Base-by-base conservation (phyloP, 495 filamentous ascomycete genomes). In the Hyaloscypha variabilis region DNA sequence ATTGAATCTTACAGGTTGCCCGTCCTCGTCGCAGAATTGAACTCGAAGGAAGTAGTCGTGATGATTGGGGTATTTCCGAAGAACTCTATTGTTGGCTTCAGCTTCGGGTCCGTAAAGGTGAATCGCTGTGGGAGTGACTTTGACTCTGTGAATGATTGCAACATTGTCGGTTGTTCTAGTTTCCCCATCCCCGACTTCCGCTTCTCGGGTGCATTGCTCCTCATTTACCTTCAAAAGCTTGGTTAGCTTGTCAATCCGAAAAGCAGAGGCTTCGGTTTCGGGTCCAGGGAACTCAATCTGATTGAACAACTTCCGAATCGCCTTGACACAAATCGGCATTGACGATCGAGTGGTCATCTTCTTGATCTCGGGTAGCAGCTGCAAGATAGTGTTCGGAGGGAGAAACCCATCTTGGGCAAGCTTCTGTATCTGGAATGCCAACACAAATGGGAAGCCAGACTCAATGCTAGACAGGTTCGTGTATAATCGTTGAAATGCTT, bases 1-100 rank as follows among this genome's bases (percentile, higher is more conserved):
- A 58, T 85, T 85, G 73, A 85, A 88, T 46, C 75, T 78, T 10
- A 96, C 68, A 14, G 82, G 81, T 28, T 87, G 79, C 2, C 88
- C 88, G 67, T 91, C 83, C 73, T 96, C 91, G 29, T 94, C 92
- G 59, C 79, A 78, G 65, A 95, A 93, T 24, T 82, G 75, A 0
- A 92, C 88, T 4, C 91, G 83, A 13, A 93, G 68, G 67, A 94
- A 94, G 70, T 85, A 83, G 21, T 89, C 84, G 3, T 78, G 81
- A 64, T 89, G 80, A 1, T 84, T 69, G 1, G 84, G 76, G 64
- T 89, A 96, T 59, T 87, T 88, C 31, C 92, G 83, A 4, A 96
- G 77, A 2, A 94, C 85, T 14, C 92, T 82, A 71, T 96, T 96
- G 68, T 82, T 87, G 3, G 81, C 78, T 75, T 94, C 92, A 1